Percentiles rank a stretch among this genome's conserved stretches.
phyloP scores from a whole-genome alignment of 108 stramenopile species.

The Fragilaria radians region DNA sequence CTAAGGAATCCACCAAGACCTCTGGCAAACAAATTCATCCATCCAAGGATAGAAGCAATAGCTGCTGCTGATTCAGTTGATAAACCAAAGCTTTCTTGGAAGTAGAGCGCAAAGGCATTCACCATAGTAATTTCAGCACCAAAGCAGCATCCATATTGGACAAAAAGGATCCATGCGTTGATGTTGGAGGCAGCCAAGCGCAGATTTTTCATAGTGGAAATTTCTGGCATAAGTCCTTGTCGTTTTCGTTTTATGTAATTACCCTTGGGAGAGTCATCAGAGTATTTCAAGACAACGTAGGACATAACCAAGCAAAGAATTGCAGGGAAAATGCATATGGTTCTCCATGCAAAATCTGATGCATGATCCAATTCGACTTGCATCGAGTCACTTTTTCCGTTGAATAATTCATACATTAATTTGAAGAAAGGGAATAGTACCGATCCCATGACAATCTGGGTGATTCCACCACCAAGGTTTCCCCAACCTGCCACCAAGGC shows the following conservation, averaged over 20 bases:
- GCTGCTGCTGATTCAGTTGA: conserved; percentile 65
- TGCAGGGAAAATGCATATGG: conserved; percentile 58
- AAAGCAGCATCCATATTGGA: conserved; percentile 87
- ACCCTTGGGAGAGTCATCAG: conserved; percentile 85
- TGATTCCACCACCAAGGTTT: conserved; percentile 87
- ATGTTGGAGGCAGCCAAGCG: conserved; percentile 26
- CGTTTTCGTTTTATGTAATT: conserved; percentile 52
- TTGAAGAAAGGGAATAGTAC: conserved; percentile 68
- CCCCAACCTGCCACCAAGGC: conserved; percentile 86
- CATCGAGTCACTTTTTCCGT: not conserved
- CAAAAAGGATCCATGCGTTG: conserved; percentile 73
- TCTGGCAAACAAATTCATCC: conserved; percentile 74
- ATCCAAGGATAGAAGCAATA: conserved; percentile 71
- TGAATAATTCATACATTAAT: conserved; percentile 22
- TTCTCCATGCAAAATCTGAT: conserved; percentile 60
- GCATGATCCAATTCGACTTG: conserved; percentile 7
- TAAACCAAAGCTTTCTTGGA: conserved; percentile 68
- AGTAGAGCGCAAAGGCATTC: conserved; percentile 74
- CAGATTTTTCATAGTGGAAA: conserved; percentile 22
- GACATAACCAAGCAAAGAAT: conserved; percentile 34
- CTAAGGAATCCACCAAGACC: conserved; percentile 60
- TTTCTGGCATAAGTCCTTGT: conserved; percentile 48
- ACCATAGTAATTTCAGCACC: conserved; percentile 80
- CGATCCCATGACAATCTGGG: conserved; percentile 69
- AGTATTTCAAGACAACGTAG: conserved; percentile 27